A percentile compares a stretch with the other conserved stretches of the same genome.
These are phyloP conservation scores for Alternaria arbusti DNA, from an alignment of 2,329 filamentous ascomycete species.

Conservation along the genomic window DNA sequence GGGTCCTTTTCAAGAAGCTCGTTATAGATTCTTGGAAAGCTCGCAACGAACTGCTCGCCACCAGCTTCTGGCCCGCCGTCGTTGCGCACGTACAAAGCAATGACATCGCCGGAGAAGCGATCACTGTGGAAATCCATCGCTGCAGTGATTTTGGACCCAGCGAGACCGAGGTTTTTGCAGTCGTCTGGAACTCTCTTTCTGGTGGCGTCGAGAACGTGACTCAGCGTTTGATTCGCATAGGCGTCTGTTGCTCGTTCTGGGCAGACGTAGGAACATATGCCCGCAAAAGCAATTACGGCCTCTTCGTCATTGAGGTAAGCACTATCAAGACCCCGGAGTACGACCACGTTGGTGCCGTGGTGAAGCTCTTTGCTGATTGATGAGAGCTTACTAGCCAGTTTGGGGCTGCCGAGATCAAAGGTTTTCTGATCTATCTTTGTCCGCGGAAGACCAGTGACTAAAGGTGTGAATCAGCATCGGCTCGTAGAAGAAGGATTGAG, in stretches of 20 bases:
- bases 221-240: constrained; percentile 47
- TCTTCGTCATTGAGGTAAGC: constrained; percentile 47
- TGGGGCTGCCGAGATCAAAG: constrained; percentile 34
- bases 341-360: constrained; percentile 35
- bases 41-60: constrained; percentile 43
- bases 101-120: constrained; percentile 46
- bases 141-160: constrained; percentile 45
- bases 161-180: constrained; percentile 45
- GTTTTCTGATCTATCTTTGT: constrained; percentile 28
- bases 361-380: constrained; percentile 39
- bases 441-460: constrained; percentile 29
- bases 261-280: constrained; percentile 41
- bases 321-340: constrained; percentile 41
- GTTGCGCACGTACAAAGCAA: constrained; percentile 44
- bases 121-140: constrained; percentile 49
- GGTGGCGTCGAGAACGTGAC: constrained; percentile 47
- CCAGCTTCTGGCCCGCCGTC: constrained; percentile 39
- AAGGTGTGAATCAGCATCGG: neutral
- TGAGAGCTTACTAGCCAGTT: constrained; percentile 32
- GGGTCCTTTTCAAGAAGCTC: constrained; percentile 41
- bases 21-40: constrained; percentile 47
- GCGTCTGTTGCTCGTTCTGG: constrained; percentile 44
- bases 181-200: constrained; percentile 39
- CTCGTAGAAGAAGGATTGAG: neutral
- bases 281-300: constrained; percentile 45